phyloP scores from a whole-genome alignment of 768 basidiomycete species.

The Ramaria rubella region DNA sequence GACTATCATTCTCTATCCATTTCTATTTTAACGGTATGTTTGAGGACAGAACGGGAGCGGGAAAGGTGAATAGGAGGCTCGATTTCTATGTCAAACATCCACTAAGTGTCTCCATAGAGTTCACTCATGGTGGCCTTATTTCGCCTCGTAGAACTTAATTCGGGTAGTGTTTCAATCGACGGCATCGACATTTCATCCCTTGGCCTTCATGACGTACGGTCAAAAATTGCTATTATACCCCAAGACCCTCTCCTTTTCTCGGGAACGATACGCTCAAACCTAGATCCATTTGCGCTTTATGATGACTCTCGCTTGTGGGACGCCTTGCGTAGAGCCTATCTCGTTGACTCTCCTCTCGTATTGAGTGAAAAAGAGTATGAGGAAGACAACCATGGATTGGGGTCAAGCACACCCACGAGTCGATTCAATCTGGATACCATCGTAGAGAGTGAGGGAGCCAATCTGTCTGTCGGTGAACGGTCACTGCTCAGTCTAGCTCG shows the following conservation, averaged over 20 bases:
- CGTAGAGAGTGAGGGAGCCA: slow-evolving; percentile 49
- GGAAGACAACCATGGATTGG: not conserved
- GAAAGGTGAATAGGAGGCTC: slow-evolving; percentile 33
- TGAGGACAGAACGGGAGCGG: slow-evolving; percentile 44
- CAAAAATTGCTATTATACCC: slow-evolving; percentile 56
- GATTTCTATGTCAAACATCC: not conserved
- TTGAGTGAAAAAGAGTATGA: not conserved
- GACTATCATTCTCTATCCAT: no score
- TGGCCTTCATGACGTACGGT: slow-evolving; percentile 61
- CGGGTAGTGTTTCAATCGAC: slow-evolving; percentile 57
- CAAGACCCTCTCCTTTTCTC: no score
- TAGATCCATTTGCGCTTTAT: slow-evolving; percentile 56
- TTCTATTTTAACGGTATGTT: no score
- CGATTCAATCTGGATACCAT: slow-evolving; percentile 46
- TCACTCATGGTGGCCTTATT: slow-evolving; percentile 61
- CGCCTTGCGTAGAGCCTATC: slow-evolving; percentile 59
- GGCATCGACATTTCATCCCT: slow-evolving; percentile 61
- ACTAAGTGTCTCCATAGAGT: not conserved
- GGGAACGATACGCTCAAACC: slow-evolving; percentile 41
- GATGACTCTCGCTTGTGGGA: slow-evolving; percentile 64
- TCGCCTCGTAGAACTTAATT: slow-evolving; percentile 58
- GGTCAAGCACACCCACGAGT: slow-evolving; percentile 16
- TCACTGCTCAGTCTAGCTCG: slow-evolving; percentile 47
- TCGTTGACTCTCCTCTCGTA: slow-evolving; percentile 35
- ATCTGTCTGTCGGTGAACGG: slow-evolving; percentile 40